Base-by-base conservation (phyloP, 805 yeast genomes). In the Spathaspora hagerdaliae region DNA sequence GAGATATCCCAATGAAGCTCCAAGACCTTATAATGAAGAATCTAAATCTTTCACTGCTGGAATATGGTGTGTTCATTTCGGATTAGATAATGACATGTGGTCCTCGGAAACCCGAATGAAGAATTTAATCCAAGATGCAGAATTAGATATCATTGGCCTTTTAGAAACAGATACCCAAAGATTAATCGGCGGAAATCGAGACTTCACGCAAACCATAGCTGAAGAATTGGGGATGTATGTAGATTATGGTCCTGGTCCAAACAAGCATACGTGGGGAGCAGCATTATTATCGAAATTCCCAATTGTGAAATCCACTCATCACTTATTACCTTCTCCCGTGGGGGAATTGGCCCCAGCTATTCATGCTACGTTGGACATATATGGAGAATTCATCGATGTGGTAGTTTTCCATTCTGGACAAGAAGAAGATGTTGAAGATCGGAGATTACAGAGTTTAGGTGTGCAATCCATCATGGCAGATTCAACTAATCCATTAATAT, bases 261-360 rank as follows among this genome's bases (percentile, higher is more conserved):
- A 90, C 63, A 85, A 91, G 64, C 98, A 94, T 69, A 94, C 99
- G 0, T 94, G 99, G 99, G 99, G 99, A 36, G 85, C 91, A 41
- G 94, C 94, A 1, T 73, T 94, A 50, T 72, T 94, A 53, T 91
- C 97, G 15, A 89, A 91, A 61, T 94, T 92, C 77, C 99, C 99
- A 29, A 94, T 94, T 50, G 55, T 94, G 46, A 80, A 85, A 58
- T 89, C 97, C 2, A 82, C 90, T 1, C 99, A 94, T 63, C 95
- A 91, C 61, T 74, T 94, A 54, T 70, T 92, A 46, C 99, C 99
- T 4, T 87, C 96, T 6, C 99, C 99, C 1, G 97, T 87, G 31
- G 99, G 99, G 13, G 99, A 94, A 71, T 74, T 94, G 44, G 99
- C 99, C 0, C 99, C 99, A 5, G 98, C 97, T 1, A 94, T 94